Percentiles rank a stretch among this genome's conserved stretches.
Evolutionary conservation across 2,329 filamentous ascomycete genomes (phyloP).

Genomic region (Calcarisporium arbuscula): DNA sequence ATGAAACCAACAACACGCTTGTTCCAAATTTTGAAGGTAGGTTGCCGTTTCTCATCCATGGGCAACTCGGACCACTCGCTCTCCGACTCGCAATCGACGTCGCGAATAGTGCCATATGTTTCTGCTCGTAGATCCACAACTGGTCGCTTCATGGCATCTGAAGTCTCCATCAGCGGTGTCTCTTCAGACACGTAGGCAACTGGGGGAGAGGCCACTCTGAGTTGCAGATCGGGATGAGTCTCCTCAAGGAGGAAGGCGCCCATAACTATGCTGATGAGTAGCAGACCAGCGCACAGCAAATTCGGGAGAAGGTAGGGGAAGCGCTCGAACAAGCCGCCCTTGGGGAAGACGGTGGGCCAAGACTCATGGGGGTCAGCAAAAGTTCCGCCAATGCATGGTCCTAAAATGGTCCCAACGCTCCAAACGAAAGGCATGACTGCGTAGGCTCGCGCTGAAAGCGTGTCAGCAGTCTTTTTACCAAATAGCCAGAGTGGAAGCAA

Average conservation of each 20-base stretch:
- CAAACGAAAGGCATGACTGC: constrained; percentile 93
- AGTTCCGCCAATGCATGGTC: constrained; percentile 79
- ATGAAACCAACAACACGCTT: constrained; percentile 68
- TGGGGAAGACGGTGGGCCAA: constrained; percentile 66
- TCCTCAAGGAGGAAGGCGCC: constrained; percentile 81
- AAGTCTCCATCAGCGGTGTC: constrained; percentile 69
- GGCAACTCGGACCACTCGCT: constrained; percentile 23
- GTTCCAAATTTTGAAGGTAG: constrained; percentile 39
- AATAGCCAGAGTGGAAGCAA: not conserved
- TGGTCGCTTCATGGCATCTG: constrained; percentile 66
- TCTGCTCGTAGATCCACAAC: constrained; percentile 70
- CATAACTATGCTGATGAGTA: constrained; percentile 71
- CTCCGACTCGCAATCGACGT: constrained; percentile 40
- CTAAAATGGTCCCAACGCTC: constrained; percentile 84
- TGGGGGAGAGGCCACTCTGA: constrained; percentile 38
- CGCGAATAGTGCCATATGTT: constrained; percentile 67
- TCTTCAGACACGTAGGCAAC: constrained; percentile 53
- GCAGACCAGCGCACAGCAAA: constrained; percentile 69
- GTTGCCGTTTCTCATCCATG: constrained; percentile 25
- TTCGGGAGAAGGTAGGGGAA: constrained; percentile 91
- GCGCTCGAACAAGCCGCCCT: constrained; percentile 61
- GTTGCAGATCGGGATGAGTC: constrained; percentile 79
- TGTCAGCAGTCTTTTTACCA: constrained; percentile 11
- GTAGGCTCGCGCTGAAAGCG: constrained; percentile 64
- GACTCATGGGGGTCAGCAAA: constrained; percentile 72